Evolutionary conservation across 768 basidiomycete species (phyloP), one percentile per base, ranked within the genome.

Genomic region (Boletus reticulatus): DNA sequence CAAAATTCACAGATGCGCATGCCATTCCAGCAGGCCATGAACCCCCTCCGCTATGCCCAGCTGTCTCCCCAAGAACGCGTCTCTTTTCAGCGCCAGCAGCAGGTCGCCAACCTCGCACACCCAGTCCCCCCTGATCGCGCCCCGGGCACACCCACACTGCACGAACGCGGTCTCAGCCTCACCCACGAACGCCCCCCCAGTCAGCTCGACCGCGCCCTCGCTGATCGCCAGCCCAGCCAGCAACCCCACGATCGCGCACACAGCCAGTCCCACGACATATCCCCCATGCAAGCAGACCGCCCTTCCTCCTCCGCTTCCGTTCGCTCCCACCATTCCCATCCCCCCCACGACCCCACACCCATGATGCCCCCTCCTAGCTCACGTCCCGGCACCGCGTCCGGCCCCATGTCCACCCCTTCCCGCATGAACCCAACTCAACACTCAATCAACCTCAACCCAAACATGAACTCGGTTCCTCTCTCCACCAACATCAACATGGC

Each of bases 81-180:
- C 20, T 57, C 60, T 20, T 59, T 70, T 42, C 69, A 70, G 47
- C 65, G 66, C 27, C 73, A 73, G 52, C 62, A 62, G 22, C 69
- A 66, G 37, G 53, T 52, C 2, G 22, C 22, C 43, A 44, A 31
- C 43, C 22, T 52, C n/a, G 52, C 22, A 11, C 65, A 66, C 19
- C 42, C 41, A 24, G 24, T 56, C 10, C 59, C 53, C 11, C 31
- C 51, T 17, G 65, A 64, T 53, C 66, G 63, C 46, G 52, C 50
- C 1, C 59, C 64, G 8, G 48, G 61, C 19, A 60, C 63, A 0
- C 64, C 67, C 37, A 58, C 52, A 4, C 67, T 55, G 36, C 54
- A 64, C 34, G 67, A 68, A 37, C 67, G 64, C 48, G 67, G 51
- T 44, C 51, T 37, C 43, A 44, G 50, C 20, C 50, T 51, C 42